These are phyloP conservation scores for Arthrobotrys iridis DNA, from an alignment of 2,329 filamentous ascomycete genomes.

Conservation along the genomic window DNA sequence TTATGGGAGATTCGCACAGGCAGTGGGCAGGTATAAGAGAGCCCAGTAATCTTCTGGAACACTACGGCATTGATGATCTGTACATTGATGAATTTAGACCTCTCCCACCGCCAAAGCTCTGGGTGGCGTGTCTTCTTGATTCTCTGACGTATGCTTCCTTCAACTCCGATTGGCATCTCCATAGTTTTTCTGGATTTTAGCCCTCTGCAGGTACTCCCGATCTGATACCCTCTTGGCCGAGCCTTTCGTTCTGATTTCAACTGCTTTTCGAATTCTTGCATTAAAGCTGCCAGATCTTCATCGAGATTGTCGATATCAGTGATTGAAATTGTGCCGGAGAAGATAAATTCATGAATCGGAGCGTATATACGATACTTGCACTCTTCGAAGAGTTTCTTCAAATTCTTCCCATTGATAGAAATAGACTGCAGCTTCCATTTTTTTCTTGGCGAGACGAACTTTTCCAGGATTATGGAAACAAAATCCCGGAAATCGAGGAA, in stretches of 20 bases:
- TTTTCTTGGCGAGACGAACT: background rate
- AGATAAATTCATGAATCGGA: background rate
- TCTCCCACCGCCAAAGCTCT: constrained; percentile 1
- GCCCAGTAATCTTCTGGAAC: background rate
- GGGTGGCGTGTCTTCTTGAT: background rate
- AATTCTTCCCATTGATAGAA: background rate
- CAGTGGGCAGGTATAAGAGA: background rate
- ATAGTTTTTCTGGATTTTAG: background rate
- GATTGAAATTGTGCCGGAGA: too few relatives aligned
- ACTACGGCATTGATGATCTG: constrained; percentile 15
- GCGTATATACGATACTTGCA: background rate
- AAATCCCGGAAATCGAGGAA: background rate
- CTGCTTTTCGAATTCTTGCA: too few relatives aligned
- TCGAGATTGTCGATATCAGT: too few relatives aligned
- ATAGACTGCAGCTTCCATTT: background rate
- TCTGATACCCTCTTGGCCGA: background rate
- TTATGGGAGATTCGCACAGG: too few relatives aligned
- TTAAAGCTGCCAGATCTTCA: too few relatives aligned
- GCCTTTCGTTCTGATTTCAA: background rate
- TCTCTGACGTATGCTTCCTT: background rate
- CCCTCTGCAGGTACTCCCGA: background rate
- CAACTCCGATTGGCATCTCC: constrained; percentile 1
- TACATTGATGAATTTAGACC: constrained; percentile 1
- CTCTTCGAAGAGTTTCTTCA: background rate
- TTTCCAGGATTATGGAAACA: background rate